phyloP scores from a whole-genome alignment of 176 grass and related monocot genomes.

The Musa beccarii region DNA sequence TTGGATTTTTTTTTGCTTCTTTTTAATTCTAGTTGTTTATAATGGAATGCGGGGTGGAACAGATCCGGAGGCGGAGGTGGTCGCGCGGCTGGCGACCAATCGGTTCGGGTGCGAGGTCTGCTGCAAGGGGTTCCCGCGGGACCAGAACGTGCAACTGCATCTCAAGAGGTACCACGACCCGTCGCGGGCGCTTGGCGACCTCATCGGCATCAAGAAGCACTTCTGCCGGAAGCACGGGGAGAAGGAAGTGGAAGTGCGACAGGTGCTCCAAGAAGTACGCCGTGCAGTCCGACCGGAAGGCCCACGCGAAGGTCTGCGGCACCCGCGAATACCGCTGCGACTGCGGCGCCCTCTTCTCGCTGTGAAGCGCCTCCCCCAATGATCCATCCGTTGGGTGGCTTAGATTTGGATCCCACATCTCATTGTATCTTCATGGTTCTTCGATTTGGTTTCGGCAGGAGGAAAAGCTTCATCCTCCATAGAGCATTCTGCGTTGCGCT shows the following conservation, averaged over 20 bases:
- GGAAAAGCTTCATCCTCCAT: slow-evolving; percentile 97
- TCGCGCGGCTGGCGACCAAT: slow-evolving; percentile 86
- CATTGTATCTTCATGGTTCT: neutral
- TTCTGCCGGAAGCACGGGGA: slow-evolving; percentile 14
- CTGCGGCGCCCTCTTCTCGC: slow-evolving; percentile 1
- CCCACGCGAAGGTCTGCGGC: slow-evolving; percentile 15
- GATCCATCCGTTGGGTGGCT: too few species aligned
- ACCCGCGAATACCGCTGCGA: slow-evolving; percentile 21
- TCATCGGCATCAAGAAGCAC: slow-evolving; percentile 20
- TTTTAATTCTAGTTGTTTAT: neutral
- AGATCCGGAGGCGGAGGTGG: slow-evolving; percentile 97
- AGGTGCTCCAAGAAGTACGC: slow-evolving; percentile 17
- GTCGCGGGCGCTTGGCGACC: slow-evolving; percentile 14
- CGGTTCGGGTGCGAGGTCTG: slow-evolving; percentile 97
- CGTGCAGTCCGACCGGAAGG: slow-evolving; percentile 25
- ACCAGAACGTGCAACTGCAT: slow-evolving; percentile 94
- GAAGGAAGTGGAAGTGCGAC: slow-evolving; percentile 11
- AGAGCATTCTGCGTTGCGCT: slow-evolving; percentile 87
- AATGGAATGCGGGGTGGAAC: neutral
- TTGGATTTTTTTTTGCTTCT: too few species aligned
- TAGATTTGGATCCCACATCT: neutral
- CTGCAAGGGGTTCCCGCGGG: slow-evolving; percentile 95
- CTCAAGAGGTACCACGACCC: slow-evolving; percentile 43
- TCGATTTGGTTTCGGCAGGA: slow-evolving; percentile 28
- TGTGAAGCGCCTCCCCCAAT: neutral